Evolutionary conservation across 1,284 basidiomycete genomes (phyloP), one percentile per base, ranked within the genome.

Genomic region (Malassezia pachydermatis): DNA sequence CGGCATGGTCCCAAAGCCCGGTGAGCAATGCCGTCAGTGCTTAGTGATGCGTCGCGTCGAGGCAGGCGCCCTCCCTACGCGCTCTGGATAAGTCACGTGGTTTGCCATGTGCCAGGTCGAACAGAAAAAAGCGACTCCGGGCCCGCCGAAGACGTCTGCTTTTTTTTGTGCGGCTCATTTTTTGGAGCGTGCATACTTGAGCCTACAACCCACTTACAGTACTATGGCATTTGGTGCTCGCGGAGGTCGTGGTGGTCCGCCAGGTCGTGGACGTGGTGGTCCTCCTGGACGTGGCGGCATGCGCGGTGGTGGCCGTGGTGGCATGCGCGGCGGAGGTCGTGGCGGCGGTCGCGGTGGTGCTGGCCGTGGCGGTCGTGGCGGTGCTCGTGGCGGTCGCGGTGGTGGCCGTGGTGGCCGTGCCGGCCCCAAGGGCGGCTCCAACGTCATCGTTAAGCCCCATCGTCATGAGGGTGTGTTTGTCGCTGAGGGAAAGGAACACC

Each of bases 391-490:
- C 24, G 58, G 60, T 35, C 60, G 59, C 20, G 64, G 72, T 24
- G 72, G 70, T 50, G 64, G 57, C 9, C 46, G 62, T 1, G 55
- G 67, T 35, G 63, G 55, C 41, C 62, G 51, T 33, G 34, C 55
- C 28, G 65, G 65, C 37, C 80, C 80, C 20, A 80, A 74, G 63
- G 88, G 87, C 32, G 87, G 88, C 8, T 79, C 86, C 37, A 76
- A 76, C 54, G 75, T 77, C 42, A 81, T 94, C 59, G 78, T 99
- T 65, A 92, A 98, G 74, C 89, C 92, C 3, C 92, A 99, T 78
- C 80, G 84, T 71, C 92, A 99, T 75, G 75, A 82, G 16, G 94
- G 92, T 57, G 81, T 99, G 60, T 76, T 75, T 54, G 71, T 75
- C 38, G 74, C 75, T 34, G 65, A 71, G 54, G 67, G 67, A 55